Evolutionary conservation across 768 basidiomycete species (phyloP), one percentile per base, ranked within the genome.

Genomic region (Suillus discolor): DNA sequence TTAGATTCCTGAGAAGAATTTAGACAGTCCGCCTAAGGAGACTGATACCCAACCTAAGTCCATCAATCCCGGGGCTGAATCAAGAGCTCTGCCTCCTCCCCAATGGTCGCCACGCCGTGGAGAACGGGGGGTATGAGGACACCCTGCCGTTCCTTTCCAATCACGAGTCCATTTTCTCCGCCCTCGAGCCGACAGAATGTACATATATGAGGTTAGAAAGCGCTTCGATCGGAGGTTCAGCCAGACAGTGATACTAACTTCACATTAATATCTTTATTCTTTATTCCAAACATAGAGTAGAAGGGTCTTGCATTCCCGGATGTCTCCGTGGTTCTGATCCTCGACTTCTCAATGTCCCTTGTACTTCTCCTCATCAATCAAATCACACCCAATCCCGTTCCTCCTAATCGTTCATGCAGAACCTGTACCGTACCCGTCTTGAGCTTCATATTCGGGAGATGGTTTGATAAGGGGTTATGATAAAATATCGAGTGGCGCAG

Each of bases 101-200:
- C n/a, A 62, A 71, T 38, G 57, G 65, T 18, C 61, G 63, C 34
- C 61, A 65, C 31, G 63, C 63, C 6, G 31, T 64, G 15, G 65
- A 62, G 13, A 69, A 70, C 7, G 70, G 71, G 4, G 73, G 69
- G n/a, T 66, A 67, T 18, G 67, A 66, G 18, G 68, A 64, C 6
- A 42, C 18, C 20, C 41, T 18, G 3, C 25, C 25, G 41, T 42
- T n/a, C 6, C 59, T 42, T 42, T 28, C 25, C 6, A 28, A 60
- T 7, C 25, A 25, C 9, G 47, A 36, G 38, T 39, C 82, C 28
- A 76, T 85, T 61, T 71, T 86, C 57, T 87, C 87, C 6, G 82
- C 82, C 28, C 87, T 79, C 68, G 85, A 88, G 66, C 79, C 79
- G 31, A 73, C 75, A 6, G 83, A 88, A 15, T 81, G 80, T 23